Base-by-base conservation (phyloP, 345 rosid species). In the Salix caprea region DNA sequence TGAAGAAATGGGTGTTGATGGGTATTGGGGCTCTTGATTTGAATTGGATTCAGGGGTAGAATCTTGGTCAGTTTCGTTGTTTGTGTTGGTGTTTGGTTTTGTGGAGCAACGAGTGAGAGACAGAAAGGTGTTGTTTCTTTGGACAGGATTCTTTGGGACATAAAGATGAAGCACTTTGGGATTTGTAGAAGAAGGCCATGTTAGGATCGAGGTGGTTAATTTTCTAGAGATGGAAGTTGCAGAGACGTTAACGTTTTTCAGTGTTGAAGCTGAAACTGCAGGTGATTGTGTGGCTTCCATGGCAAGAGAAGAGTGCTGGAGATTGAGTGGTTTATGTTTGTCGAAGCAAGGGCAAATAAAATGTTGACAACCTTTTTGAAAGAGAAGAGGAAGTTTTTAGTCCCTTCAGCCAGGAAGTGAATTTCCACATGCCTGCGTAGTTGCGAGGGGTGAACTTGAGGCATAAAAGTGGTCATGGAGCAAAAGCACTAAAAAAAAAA, bases 21-120 rank as follows among this genome's bases (percentile, higher is more conserved):
- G 71, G 62, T 65, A 30, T 21, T 26, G 76, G 32, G 76, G 21
- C n/a, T 62, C 68, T 30, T 71, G 64, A 65, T 37, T 39, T 3
- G 82, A 72, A 32, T 60, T 80, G 52, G 75, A 56, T 36, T 71
- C 78, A 2, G 52, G 5, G 75, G 72, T 73, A 1, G 85, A 78
- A 44, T 70, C 71, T 80, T 75, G 87, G 42, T 72, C 76, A 4
- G 75, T 80, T 73, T 74, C 80, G 21, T 48, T 78, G 78, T 81
- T 79, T 71, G 76, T 77, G 75, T 81, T 70, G 74, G 82, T 74
- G 32, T 74, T 78, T 65, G 86, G 88, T 36, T 81, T 87, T 23
- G 79, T 67, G 75, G 91, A 91, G 74, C 96, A 90, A 70, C 77
- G 87, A 74, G 87, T 30, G 80, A 81, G 87, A 21, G 80, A 73